Base-by-base conservation (phyloP, 331 rosid species). In the Erythrophleum ivorense region DNA sequence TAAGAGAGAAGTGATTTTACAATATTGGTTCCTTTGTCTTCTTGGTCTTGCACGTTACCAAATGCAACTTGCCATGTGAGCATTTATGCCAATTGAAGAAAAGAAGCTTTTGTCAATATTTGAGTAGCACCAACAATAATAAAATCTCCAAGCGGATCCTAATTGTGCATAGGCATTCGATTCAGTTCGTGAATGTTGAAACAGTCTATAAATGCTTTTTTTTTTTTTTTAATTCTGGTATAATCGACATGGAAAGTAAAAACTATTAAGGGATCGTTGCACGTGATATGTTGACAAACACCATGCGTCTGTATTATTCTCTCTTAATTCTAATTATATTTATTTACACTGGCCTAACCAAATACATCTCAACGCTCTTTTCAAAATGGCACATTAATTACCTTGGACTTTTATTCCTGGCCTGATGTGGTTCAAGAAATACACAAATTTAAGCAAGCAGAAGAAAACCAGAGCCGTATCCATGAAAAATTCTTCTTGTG, bases 1-100 rank as follows among this genome's bases (percentile, higher is more conserved):
- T 24, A 24, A 24, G 29, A 24, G 29, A 24, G 29, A 24, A 24
- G 29, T 24, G 29, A 24, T 24, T 24, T 24, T 24, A 24, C 29
- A 24, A 24, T 24, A 24, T 24, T 24, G 29, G 29, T 24, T 24
- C 29, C 29, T 24, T 24, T 24, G 1, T 24, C 29, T 24, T 24
- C 29, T 24, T 24, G 29, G 29, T 24, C 29, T 24, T 24, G 29
- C 29, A 24, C 29, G 1, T 24, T 24, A 24, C 29, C 0, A 12
- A 9, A 7, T 19, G 74, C 55, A 70, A 70, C 19, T 70, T 43
- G 74, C 38, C 74, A 68, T 13, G 75, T 70, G 40, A 70, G 58
- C 41, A 70, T 70, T 46, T 70, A 70, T 70, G 40, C 40, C 12
- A 15, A 5, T 21, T 15, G 6, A 11, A 69, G 38, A 45, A 45